Base-by-base conservation (phyloP, 139 green algal species). In the Chlorella sp. region DNA sequence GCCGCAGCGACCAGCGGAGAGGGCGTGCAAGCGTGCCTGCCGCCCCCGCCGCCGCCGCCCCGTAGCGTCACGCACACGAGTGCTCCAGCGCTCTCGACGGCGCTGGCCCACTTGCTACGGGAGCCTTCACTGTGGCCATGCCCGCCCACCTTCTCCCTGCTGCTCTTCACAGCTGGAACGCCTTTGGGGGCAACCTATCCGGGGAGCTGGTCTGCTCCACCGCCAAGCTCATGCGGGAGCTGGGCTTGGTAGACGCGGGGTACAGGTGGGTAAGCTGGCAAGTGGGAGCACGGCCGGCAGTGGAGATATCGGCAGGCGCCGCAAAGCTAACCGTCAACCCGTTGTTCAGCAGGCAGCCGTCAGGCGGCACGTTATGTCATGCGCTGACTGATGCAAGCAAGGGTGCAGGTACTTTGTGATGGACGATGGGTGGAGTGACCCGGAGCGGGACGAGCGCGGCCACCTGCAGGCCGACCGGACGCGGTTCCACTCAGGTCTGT, bases 201-300 rank as follows among this genome's bases (percentile, higher is more conserved):
- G 86, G 90, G 83, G 41, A 76, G 14, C 14, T 86, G 36, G 73
- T 92, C 11, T 67, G 73, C 34, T 22, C 73, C 0, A 88, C 83
- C 14, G 89, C 89, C 5, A 83, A 92, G 73, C 74, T 81, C 3
- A 70, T 92, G 76, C 67, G 85, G 13, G 40, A 69, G 22, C 74
- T 85, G n/a, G 87, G 85, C 16, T 40, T 91, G 60, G 36, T 38
- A 11, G 82, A 89, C 1, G 76, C 68, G 20, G 90, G 90, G 32
- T 80, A 80, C 73, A 80, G 73, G 73, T 80, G 32, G 5, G 34
- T 26, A 26, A 38, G 64, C 56, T 65, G 22, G 30, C 56, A 65
- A 65, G 30, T 30, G 56, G 14, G 28, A 40, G 28, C 4, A 40
- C 6, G 62, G 20, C 3, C 20, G 36, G 62, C 62, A 3, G 32